A percentile compares a stretch with the other conserved stretches of the same genome.
phyloP scores from a whole-genome alignment of 2,329 filamentous ascomycete species.

The Aureobasidium sp. region DNA sequence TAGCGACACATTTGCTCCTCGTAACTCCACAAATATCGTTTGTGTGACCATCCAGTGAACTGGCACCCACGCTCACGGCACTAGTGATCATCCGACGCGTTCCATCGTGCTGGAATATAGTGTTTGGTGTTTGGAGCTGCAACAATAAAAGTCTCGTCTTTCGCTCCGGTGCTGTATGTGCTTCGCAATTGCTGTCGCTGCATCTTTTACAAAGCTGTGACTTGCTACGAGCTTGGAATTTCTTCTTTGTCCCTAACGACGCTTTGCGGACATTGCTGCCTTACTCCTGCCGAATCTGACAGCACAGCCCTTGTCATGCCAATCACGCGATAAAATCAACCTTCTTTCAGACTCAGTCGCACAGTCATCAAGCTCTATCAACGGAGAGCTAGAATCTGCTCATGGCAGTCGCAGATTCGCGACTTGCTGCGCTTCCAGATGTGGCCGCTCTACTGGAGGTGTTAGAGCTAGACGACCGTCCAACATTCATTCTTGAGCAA shows the following conservation, averaged over 20 bases:
- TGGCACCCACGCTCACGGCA: not conserved
- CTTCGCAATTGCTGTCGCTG: not conserved
- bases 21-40: not conserved
- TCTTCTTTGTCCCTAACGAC: not conserved
- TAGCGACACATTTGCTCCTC: not conserved
- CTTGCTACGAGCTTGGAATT: not conserved
- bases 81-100: slow-evolving; percentile 3
- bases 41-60: not conserved
- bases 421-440: not conserved
- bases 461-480: not conserved
- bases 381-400: not conserved
- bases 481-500: slow-evolving; percentile 8
- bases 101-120: not conserved
- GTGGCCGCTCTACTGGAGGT: not conserved
- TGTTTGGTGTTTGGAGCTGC: not conserved
- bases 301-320: not conserved
- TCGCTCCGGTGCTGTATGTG: too few relatives aligned
- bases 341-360: not conserved
- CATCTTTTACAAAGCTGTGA: not conserved
- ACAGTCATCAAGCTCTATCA: not conserved
- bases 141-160: not conserved
- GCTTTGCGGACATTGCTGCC: not conserved
- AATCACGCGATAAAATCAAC: not conserved
- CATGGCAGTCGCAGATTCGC: not conserved
- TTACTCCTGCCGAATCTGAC: not conserved